Conservation (phyloP, 1,139 yeast species). For the Candida sp. region DNA sequence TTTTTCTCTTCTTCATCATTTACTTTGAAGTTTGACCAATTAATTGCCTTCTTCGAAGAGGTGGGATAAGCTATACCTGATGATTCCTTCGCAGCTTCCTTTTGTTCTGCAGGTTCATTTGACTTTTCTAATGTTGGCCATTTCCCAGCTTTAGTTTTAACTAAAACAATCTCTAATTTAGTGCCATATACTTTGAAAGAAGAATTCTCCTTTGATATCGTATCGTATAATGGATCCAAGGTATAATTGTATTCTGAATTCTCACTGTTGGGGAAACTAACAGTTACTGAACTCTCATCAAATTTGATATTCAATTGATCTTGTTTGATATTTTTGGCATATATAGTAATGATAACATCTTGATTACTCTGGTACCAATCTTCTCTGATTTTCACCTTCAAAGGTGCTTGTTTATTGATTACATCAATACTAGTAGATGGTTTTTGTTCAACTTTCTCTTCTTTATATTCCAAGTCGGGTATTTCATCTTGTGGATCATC, state of each 20-base stretch:
- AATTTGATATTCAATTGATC: conserved; percentile 38
- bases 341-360: conserved; percentile 64
- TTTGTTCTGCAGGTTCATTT: conserved; percentile 8
- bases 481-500: conserved; percentile 8
- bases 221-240: conserved; percentile 48
- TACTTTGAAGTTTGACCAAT: conserved; percentile 70
- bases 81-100: conserved; percentile 20
- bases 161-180: conserved; percentile 65
- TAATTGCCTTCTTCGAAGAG: conserved; percentile 55
- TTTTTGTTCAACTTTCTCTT: no score
- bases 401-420: conserved; percentile 39
- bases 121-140: conserved; percentile 45
- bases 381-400: conserved; percentile 47
- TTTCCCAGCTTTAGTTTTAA: conserved; percentile 28
- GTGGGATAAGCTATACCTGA: conserved; percentile 49
- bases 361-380: conserved; percentile 79
- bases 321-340: conserved; percentile 60
- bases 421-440: conserved; percentile 31
- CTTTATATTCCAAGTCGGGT: conserved; percentile 3
- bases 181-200: conserved; percentile 59
- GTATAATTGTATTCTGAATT: conserved; percentile 48
- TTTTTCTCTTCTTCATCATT: conserved; percentile 45
- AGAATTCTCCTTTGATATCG: conserved; percentile 46
- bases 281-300: conserved; percentile 24
- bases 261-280: conserved; percentile 44